Percentiles rank a stretch among this genome's conserved stretches.
Conservation (phyloP, 2,329 filamentous ascomycete species). For the Fusarium sp. region DNA sequence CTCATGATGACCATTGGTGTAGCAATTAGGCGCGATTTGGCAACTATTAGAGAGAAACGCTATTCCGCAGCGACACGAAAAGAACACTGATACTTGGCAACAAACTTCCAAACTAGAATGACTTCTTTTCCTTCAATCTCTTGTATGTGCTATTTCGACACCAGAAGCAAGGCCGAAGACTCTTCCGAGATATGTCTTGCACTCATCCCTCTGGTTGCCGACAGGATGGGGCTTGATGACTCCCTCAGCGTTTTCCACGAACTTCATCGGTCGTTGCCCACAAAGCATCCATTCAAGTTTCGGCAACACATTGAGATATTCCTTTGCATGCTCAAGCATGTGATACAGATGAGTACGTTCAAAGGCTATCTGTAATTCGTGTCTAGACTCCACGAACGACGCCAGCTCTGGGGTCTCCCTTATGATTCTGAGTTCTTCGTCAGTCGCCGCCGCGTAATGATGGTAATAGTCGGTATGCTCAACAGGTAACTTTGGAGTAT, state of each 20-base stretch:
- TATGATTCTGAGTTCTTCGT: not conserved
- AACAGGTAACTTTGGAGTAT: not conserved
- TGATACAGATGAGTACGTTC: slow-evolving; percentile 26
- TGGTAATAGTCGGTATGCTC: not conserved
- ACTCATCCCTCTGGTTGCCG: accelerated
- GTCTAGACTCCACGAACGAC: accelerated
- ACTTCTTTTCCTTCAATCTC: not conserved
- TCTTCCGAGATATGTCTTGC: not conserved
- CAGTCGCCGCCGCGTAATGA: not conserved
- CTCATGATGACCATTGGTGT: too few species aligned
- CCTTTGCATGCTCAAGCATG: slow-evolving; percentile 26
- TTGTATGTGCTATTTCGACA: not conserved
- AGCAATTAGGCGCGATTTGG: too few species aligned
- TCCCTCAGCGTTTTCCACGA: not conserved
- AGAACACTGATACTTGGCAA: too few species aligned
- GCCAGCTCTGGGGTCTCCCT: not conserved
- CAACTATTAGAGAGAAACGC: too few species aligned
- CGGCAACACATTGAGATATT: slow-evolving; percentile 14
- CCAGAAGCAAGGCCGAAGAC: not conserved
- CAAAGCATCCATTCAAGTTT: slow-evolving; percentile 28
- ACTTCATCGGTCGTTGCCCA: slow-evolving; percentile 13
- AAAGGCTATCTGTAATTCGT: not conserved
- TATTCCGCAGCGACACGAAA: too few species aligned
- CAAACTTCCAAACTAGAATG: not conserved
- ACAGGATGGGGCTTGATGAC: not conserved